Evolutionary conservation across 2,329 filamentous ascomycete species (phyloP), one percentile per base, ranked within the genome.

Genomic region (Aureobasidium subglaciale): DNA sequence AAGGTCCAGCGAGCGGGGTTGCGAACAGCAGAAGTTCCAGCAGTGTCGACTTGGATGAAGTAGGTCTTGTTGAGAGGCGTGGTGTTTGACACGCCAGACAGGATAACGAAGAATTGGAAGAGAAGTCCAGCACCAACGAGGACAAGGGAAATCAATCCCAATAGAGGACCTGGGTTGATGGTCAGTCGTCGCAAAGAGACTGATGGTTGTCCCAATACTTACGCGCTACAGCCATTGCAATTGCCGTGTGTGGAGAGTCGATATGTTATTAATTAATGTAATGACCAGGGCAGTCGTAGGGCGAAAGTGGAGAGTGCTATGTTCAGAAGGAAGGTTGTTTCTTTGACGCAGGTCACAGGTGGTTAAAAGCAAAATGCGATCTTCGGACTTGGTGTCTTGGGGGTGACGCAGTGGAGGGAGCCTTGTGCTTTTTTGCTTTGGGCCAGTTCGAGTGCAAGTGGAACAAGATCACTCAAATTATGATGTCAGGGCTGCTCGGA

Each of bases 1-100:
- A 87, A 95, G 32, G 90, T 95, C 92, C 92, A 97, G 73, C 92
- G 85, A 11, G 89, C 85, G 16, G 75, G 75, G 59, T 77, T 75
- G 41, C 70, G 69, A 49, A 77, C 60, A 52, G 85, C 81, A 11
- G 89, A 85, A 46, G 50, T 59, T 45, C 85, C 84, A 29, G 74
- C 75, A 1, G 91, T 96, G 67, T 87, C 80, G 64, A 88, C 88
- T 67, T 86, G 78, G 29, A 97, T 82, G 77, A 96, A 96, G 73
- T 90, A 96, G 61, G 90, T 90, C 58, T 84, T 75, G 70, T 87
- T 82, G 55, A 95, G 75, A 2, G 85, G 84, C 13, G 65, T 73
- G 40, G 66, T 68, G 64, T 82, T 74, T 56, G 74, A 71, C 2
- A 58, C 55, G 58, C 85, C 85, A 38, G 78, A 83, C 41, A 88